Evolutionary conservation across 495 filamentous ascomycete species (phyloP).

Genomic region (Penicillium salamii): DNA sequence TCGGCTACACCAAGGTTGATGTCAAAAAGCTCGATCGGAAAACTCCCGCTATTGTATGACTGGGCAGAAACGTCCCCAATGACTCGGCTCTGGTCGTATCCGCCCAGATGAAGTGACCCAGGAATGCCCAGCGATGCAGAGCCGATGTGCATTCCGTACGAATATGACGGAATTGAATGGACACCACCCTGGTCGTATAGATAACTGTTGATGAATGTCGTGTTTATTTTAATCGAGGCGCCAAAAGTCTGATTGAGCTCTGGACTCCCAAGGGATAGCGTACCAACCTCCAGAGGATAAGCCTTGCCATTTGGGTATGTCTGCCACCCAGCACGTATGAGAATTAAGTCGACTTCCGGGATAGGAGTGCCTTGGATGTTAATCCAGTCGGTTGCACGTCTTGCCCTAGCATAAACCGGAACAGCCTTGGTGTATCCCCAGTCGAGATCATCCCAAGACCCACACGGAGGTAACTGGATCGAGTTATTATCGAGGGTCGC

Average conservation of each 20-base stretch:
- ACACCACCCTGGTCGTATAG: not conserved
- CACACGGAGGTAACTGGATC: not conserved
- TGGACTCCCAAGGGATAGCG: too few relatives aligned
- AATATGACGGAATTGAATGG: constrained; percentile 35
- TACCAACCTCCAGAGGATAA: too few relatives aligned
- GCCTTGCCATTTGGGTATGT: too few relatives aligned
- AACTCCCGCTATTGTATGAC: constrained; percentile 14
- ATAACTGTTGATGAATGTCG: constrained; percentile 5
- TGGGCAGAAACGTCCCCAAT: constrained; percentile 15
- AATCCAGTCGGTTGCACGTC: not conserved
- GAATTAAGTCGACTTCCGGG: not conserved
- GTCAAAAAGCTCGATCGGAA: constrained; percentile 32
- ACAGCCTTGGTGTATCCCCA: not conserved
- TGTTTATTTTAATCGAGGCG: not conserved
- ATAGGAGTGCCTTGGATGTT: not conserved
- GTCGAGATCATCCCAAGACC: not conserved
- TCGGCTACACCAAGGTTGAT: constrained; percentile 35
- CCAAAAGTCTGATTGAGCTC: constrained; percentile 5
- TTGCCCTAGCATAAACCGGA: not conserved
- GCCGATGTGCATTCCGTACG: constrained; percentile 53
- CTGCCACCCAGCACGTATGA: too few relatives aligned
- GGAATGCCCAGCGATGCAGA: constrained; percentile 35
- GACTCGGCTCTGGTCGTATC: constrained; percentile 47
- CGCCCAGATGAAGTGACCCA: constrained; percentile 45
- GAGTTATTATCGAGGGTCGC: not conserved